Percentiles rank a stretch among this genome's conserved stretches.
These are phyloP conservation scores for Ambrosia trifida DNA, from an alignment of 129 eudicot genomes.

Conservation along the genomic window DNA sequence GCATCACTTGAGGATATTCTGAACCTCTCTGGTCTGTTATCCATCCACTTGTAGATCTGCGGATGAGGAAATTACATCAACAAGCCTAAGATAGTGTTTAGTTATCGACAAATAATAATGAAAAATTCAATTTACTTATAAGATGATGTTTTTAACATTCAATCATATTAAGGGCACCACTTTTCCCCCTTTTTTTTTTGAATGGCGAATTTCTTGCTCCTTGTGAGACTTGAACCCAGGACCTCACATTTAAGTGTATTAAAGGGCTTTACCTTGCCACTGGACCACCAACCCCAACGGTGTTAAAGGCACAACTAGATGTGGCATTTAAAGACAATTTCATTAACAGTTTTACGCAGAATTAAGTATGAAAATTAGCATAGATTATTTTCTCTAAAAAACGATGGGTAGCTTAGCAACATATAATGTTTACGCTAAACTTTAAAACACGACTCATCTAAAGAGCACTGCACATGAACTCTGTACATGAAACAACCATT, in stretches of 20 bases:
- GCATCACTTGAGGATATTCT: constrained; percentile 75
- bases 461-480: too few relatives aligned
- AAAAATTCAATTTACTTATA: not conserved
- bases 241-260: too few relatives aligned
- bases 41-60: constrained; percentile 83
- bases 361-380: not conserved
- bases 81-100: constrained; percentile 6
- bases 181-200: too few relatives aligned
- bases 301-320: not conserved
- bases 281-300: too few relatives aligned
- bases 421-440: not conserved
- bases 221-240: too few relatives aligned
- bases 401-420: not conserved
- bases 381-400: not conserved
- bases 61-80: constrained; percentile 5
- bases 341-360: not conserved
- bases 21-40: constrained; percentile 59
- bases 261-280: too few relatives aligned
- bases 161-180: not conserved
- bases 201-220: too few relatives aligned
- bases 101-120: not conserved
- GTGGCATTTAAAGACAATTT: constrained; percentile 2
- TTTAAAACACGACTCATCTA: too few relatives aligned
- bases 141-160: not conserved
- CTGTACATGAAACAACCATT: too few relatives aligned